Conservation (phyloP, 306 rosid genomes). For the Prunus mongolica region DNA sequence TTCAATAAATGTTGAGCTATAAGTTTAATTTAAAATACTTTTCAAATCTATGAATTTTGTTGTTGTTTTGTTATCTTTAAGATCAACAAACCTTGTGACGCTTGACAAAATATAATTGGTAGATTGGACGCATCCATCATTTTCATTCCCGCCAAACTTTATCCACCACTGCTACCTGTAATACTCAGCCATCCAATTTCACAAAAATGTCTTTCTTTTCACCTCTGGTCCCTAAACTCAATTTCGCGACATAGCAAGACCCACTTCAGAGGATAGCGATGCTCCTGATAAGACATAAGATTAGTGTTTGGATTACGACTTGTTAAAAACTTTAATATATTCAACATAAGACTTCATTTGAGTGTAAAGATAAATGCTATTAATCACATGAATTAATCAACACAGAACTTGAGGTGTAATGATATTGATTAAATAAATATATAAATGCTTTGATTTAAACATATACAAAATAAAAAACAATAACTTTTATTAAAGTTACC, state of each 20-base stretch:
- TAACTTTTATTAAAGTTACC: neutral
- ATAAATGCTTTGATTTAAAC: neutral
- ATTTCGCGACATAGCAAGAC: neutral
- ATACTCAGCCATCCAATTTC: neutral
- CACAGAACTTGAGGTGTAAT: too few species aligned
- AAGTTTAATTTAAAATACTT: too few species aligned
- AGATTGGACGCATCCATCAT: neutral
- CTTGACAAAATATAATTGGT: too few species aligned
- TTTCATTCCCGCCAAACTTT: neutral
- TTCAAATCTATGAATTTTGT: too few species aligned
- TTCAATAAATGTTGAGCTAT: too few species aligned
- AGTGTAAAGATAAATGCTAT: rapidly evolving
- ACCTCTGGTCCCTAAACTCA: too few species aligned
- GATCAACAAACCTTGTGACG: too few species aligned
- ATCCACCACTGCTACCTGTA: neutral
- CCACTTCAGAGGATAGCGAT: neutral
- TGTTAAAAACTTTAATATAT: too few species aligned
- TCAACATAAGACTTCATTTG: rapidly evolving
- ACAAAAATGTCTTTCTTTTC: neutral
- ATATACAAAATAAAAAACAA: neutral
- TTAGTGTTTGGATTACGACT: neutral
- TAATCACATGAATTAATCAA: too few species aligned
- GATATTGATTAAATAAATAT: too few species aligned
- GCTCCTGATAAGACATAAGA: neutral
- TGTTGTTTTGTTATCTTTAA: too few species aligned